Evolutionary conservation across 2,329 filamentous ascomycete species (phyloP), one percentile per base, ranked within the genome.

Genomic region (Monosporascus sp.): DNA sequence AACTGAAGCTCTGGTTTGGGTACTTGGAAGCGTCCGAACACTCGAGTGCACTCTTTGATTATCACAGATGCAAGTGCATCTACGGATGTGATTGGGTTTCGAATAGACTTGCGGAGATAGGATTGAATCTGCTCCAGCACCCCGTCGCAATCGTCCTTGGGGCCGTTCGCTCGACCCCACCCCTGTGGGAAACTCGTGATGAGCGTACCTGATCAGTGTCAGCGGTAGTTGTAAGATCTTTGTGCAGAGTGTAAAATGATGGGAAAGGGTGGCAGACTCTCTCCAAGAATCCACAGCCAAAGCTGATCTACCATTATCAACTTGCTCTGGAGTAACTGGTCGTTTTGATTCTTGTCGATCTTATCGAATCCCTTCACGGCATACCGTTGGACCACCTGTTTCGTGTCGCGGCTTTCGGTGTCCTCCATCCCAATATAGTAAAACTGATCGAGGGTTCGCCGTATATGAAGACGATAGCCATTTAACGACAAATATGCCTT

Each of bases 251-350:
- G 24, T 24, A 24, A 5, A 24, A 24, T 3, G 24, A 5, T 24
- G 3, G 24, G 24, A 24, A 5, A 24, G 24, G 24, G 24, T 24
- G 24, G 24, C 24, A 24, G 24, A 24, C 24, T 24, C 24, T 24
- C 24, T 24, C 24, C 24, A 24, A 24, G 24, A 24, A 24, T 5
- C 47, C 47, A 48, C 9, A 48, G 24, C 47, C 47, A 48, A n/a
- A 48, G 31, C 14, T 48, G 47, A 31, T 48, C 47, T 8, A 48
- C 47, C 47, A 48, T 48, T n/a, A 48, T 20, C 8, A 48, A 37
- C 16, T 48, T 48, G 27, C 8, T 31, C 31, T 31, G 45, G n/a
- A n/a, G 14, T 27, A n/a, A 14, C 17, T n/a, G 27, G 7, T 3
- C 44, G 20, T 20, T 38, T n/a, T 38, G 14, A 38, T 7, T 3